These are phyloP conservation scores for Periconia sp. DNA, from an alignment of 2,329 filamentous ascomycete genomes.

Conservation along the genomic window DNA sequence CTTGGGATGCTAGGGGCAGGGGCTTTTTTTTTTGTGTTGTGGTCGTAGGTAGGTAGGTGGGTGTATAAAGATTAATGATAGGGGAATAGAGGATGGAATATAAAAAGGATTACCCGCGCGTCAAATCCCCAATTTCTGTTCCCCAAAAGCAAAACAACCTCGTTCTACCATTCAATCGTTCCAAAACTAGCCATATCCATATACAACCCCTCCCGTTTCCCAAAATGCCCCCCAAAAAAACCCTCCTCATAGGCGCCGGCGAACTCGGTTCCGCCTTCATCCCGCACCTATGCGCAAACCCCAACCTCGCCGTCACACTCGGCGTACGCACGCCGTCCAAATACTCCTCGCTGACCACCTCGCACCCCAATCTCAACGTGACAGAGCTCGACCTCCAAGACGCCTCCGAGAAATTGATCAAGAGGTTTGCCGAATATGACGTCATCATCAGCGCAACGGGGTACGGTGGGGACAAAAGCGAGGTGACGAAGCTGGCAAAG, in stretches of 20 bases:
- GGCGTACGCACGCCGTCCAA: constrained; percentile 56
- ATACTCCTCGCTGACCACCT: constrained; percentile 23
- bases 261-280: constrained; percentile 65
- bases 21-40: no score
- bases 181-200: not conserved
- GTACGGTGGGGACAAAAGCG: constrained; percentile 58
- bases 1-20: no score
- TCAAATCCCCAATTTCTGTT: no score
- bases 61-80: no score
- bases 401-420: constrained; percentile 28
- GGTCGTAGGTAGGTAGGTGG: no score
- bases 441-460: constrained; percentile 64
- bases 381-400: constrained; percentile 47
- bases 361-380: constrained; percentile 37
- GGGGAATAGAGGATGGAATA: no score
- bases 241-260: constrained; percentile 68
- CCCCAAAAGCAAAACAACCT: no score
- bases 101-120: no score
- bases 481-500: constrained; percentile 59
- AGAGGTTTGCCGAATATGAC: constrained; percentile 49
- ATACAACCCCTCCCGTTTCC: no score
- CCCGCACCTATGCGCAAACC: constrained; percentile 52
- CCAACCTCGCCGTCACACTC: constrained; percentile 52
- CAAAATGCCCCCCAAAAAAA: no score
- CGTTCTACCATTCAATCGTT: no score